Evolutionary conservation across 2,329 filamentous ascomycete species (phyloP), one percentile per base, ranked within the genome.

Genomic region (Sporothrix euskadiensis): DNA sequence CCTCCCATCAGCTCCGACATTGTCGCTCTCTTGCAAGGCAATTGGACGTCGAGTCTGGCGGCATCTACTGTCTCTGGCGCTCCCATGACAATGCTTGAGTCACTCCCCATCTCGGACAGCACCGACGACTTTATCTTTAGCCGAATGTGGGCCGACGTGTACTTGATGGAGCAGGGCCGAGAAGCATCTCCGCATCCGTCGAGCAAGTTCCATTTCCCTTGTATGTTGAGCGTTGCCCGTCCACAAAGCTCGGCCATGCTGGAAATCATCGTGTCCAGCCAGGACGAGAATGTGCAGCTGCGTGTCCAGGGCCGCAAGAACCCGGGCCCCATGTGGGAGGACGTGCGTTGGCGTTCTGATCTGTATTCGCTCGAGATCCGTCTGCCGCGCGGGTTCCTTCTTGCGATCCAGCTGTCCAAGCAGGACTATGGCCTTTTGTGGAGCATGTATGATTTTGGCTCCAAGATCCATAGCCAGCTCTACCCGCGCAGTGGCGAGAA

Each of bases 391-490:
- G 92, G 92, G 0, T 95, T 96, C 78, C 83, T 91, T 73, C 82
- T 97, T 57, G 88, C 88, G 26, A 83, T 96, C 22, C 89, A 91
- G 75, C 90, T 94, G 79, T 86, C 86, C 16, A 92, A 94, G 77
- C 84, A 88, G n/a, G 93, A 97, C 79, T 97, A 92, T 83, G 88
- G 90, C 75, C 90, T 88, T 75, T 82, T 97, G 12, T 94, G 91
- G 89, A 92, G 89, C 77, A 93, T 97, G 81, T 93, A 94, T 76
- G 93, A 97, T 74, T 95, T 97, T 80, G 93, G 92, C 35, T 88
- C 87, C 76, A 93, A 92, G 78, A 89, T 95, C 1, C 91, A 94
- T 78, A 86, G 87, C 35, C 92, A 89, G 70, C 84, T 97, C 57
- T 89, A 89, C 49, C 89, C 90, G 7, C 87, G 89, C 56, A 85